Evolutionary conservation across 2,329 filamentous ascomycete species (phyloP).

Genomic region (Colletotrichum filicis): DNA sequence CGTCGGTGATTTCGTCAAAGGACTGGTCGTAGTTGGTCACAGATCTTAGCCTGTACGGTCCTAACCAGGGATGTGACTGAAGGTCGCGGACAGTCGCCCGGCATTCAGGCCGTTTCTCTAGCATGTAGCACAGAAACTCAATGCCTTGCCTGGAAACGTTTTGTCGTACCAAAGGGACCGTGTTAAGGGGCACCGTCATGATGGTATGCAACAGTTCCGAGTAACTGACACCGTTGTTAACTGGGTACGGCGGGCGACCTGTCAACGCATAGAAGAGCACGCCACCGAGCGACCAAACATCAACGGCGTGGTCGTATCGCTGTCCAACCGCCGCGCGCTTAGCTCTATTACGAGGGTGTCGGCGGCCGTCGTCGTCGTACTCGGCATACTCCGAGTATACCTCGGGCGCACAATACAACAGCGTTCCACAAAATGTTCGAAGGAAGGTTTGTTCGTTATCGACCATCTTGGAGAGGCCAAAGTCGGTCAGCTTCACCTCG

Average conservation of each 20-base stretch:
- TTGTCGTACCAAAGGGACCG: constrained; percentile 66
- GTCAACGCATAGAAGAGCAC: constrained; percentile 91
- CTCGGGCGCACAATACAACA: constrained; percentile 96
- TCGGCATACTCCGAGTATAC: constrained; percentile 83
- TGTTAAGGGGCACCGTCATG: constrained; percentile 81
- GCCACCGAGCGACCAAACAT: constrained; percentile 95
- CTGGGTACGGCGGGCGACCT: constrained; percentile 82
- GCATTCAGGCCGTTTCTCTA: constrained; percentile 81
- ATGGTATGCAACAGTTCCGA: constrained; percentile 85
- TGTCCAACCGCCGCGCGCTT: constrained; percentile 64
- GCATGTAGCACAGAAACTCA: constrained; percentile 81
- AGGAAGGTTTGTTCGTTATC: constrained; percentile 91
- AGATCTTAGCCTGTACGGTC: constrained; percentile 41
- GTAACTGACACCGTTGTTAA: constrained; percentile 79
- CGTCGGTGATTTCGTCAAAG: constrained; percentile 71
- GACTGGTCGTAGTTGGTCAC: constrained; percentile 54
- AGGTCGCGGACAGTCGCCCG: constrained; percentile 80
- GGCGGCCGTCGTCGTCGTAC: constrained; percentile 76
- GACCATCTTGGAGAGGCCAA: constrained; percentile 94
- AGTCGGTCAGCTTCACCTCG: constrained; percentile 92
- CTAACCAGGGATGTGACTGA: constrained; percentile 80
- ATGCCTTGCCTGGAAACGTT: constrained; percentile 75
- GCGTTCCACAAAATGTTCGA: constrained; percentile 94
- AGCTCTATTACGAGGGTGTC: constrained; percentile 71
- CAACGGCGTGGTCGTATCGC: constrained; percentile 90